These are phyloP conservation scores for Rhodotorula diobovata DNA, from an alignment of 768 basidiomycete genomes.

Conservation along the genomic window DNA sequence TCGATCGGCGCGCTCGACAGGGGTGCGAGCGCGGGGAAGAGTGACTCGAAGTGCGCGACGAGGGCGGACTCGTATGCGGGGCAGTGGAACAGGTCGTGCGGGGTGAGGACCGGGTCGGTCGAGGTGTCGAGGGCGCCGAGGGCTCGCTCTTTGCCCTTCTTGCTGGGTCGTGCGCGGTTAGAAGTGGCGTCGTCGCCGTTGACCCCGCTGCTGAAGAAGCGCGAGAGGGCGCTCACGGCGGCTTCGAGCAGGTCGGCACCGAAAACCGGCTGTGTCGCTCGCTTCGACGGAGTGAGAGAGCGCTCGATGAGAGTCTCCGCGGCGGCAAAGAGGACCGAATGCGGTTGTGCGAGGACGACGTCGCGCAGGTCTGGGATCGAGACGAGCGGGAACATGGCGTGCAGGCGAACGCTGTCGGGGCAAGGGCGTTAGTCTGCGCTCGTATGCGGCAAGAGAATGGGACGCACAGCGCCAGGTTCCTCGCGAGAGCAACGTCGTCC, in stretches of 20 bases:
- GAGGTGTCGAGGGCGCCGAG: neutral
- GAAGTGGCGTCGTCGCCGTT: neutral
- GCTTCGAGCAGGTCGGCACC: neutral
- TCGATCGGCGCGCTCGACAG: neutral
- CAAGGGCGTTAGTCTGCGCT: neutral
- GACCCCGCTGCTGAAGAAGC: neutral
- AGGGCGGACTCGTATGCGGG: neutral
- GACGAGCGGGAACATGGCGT: conserved; percentile 18
- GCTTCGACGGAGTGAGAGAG: neutral
- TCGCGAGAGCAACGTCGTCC: neutral
- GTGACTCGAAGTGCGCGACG: neutral
- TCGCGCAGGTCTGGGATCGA: neutral
- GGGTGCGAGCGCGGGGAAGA: neutral
- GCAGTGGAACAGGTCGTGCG: conserved; percentile 12
- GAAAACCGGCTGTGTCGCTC: neutral
- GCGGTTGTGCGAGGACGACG: neutral
- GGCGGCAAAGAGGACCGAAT: conserved; percentile 3
- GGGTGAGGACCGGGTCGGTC: conserved; percentile 1
- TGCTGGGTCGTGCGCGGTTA: neutral
- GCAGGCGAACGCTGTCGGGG: conserved; percentile 3
- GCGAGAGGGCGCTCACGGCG: neutral
- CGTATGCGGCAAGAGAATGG: neutral
- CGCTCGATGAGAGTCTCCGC: neutral
- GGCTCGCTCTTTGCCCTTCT: neutral
- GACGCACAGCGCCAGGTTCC: conserved; percentile 11